phyloP scores from a whole-genome alignment of 306 rosid species.

The Begonia peltatifolia region DNA sequence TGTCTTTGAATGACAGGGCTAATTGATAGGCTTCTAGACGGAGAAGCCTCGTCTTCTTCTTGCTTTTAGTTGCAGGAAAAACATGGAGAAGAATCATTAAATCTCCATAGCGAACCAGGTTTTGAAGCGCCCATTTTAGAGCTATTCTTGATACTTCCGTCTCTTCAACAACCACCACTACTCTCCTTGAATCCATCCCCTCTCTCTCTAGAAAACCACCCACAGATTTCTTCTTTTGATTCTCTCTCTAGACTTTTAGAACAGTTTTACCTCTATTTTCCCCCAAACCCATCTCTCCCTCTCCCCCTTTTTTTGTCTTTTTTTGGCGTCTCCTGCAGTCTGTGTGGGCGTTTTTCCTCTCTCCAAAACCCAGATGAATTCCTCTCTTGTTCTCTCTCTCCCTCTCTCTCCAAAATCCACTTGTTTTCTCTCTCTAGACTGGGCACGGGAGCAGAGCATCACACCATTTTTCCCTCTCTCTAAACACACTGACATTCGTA shows the following conservation, averaged over 20 bases:
- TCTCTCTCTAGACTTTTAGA: neutral
- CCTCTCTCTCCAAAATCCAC: too few relatives aligned
- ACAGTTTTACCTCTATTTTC: too few relatives aligned
- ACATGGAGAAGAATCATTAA: slow-evolving; percentile 70
- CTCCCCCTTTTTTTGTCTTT: too few relatives aligned
- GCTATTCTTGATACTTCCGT: slow-evolving; percentile 77
- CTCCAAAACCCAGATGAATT: too few relatives aligned
- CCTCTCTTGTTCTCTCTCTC: too few relatives aligned
- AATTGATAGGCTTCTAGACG: slow-evolving; percentile 65
- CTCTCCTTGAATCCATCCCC: slow-evolving; percentile 66
- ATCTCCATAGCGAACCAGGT: slow-evolving; percentile 66
- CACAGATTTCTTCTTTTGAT: neutral
- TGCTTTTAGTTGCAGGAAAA: slow-evolving; percentile 30
- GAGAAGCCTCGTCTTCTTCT: slow-evolving; percentile 37
- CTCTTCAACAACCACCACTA: slow-evolving; percentile 77
- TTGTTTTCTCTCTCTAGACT: too few relatives aligned
- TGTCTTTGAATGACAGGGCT: slow-evolving; percentile 70
- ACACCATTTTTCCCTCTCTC: too few relatives aligned
- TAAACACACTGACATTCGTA: too few relatives aligned
- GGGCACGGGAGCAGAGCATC: too few relatives aligned
- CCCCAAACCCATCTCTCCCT: too few relatives aligned
- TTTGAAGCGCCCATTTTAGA: slow-evolving; percentile 64
- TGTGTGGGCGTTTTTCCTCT: too few relatives aligned
- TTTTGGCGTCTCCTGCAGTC: too few relatives aligned
- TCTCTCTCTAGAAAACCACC: neutral